Evolutionary conservation across 192 early-diverging fungal species (phyloP).

Genomic region (Coemansia umbellata): DNA sequence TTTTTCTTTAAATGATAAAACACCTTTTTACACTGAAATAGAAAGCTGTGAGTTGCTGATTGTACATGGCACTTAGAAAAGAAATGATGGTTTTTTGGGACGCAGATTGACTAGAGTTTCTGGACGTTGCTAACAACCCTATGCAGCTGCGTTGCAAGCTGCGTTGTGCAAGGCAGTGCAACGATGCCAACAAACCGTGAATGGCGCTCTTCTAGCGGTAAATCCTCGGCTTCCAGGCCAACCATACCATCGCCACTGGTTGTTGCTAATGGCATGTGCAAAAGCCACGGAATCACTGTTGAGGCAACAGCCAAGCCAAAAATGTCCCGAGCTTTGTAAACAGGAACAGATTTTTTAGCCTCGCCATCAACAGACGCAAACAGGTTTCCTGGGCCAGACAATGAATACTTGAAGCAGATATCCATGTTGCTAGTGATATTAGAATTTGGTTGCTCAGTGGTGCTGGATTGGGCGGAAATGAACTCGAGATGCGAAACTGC

Average conservation of each 20-base stretch:
- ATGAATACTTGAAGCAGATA: constrained; percentile 12
- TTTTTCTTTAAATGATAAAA: no score
- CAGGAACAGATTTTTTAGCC: constrained; percentile 15
- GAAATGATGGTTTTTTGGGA: not conserved
- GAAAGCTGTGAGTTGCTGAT: no score
- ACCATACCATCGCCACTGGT: not conserved
- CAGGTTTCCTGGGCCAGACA: constrained; percentile 1
- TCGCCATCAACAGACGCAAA: not conserved
- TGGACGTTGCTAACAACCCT: constrained; percentile 1
- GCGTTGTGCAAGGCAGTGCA: constrained; percentile 33
- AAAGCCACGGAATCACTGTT: constrained; percentile 33
- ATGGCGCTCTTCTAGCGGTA: no score
- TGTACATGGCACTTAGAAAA: no score
- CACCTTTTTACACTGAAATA: no score
- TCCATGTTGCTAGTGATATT: not conserved
- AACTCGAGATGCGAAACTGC: no score
- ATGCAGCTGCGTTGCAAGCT: constrained; percentile 30
- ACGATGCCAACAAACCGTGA: constrained; percentile 30
- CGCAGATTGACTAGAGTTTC: no score
- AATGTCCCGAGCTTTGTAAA: constrained; percentile 15
- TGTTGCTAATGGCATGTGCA: not conserved
- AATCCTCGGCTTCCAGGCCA: not conserved
- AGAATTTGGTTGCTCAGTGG: not conserved
- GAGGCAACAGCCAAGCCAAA: constrained; percentile 10
- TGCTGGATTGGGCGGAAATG: no score